Base-by-base conservation (phyloP, 2,329 filamentous ascomycete genomes). In the Neospermospora avenae region DNA sequence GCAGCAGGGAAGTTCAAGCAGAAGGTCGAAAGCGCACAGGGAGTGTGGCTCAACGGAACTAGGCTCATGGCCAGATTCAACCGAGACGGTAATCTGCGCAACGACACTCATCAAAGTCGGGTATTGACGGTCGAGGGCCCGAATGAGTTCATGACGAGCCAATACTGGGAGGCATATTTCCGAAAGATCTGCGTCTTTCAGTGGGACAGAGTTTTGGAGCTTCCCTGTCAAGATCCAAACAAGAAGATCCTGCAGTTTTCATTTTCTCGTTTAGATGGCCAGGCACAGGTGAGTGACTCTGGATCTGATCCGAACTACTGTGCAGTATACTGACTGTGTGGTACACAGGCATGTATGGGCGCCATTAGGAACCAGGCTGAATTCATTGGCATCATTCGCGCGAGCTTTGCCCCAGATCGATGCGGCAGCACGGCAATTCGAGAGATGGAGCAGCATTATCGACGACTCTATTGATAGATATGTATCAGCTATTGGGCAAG, bases 261-360 rank as follows among this genome's bases (percentile, higher is more conserved):
- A 16, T 67, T 67, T 48, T 51, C 52, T 13, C 49, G 65, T 18
- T 57, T 65, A n/a, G 59, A 64, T 58, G 65, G 61, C n/a, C 65
- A 67, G 37, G 61, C 65, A 35, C 56, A 58, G 20, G 46, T 37
- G 14, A 35, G 18, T 35, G 7, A 14, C 31, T 22, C 28, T 6
- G 22, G 22, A 4, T n/a, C n/a, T 22, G 1, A 8, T 10, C 8
- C n/a, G 14, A 6, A 22, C 14, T n/a, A n/a, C n/a, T n/a, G 8
- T 20, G 3, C 1, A 22, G 7, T 14, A 18, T 20, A 10, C 46
- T 37, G n/a, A 51, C 28, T 31, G 5, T 35, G 28, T 2, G 8
- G 18, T 51, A 18, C 22, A 31, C 6, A 54, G 25, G 51, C 51
- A 16, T 54, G 51, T n/a, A 42, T 54, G 35, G 51, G 51, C 16